Percentiles rank a stretch among this genome's conserved stretches.
phyloP scores from a whole-genome alignment of 192 early-diverging fungal genomes.

The Podila horticola region DNA sequence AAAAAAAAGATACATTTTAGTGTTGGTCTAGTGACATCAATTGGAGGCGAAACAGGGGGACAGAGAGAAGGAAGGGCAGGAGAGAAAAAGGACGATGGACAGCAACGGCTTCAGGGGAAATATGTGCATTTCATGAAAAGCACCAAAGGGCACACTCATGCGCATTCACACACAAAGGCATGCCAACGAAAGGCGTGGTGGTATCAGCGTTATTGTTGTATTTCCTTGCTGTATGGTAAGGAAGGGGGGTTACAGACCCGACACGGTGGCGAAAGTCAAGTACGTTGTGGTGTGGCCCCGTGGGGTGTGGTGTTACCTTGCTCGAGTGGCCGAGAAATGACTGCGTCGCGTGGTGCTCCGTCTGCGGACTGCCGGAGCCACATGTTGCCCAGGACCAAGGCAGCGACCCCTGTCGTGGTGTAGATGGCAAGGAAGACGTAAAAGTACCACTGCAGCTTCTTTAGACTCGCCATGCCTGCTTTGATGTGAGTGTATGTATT shows the following conservation, averaged over 20 bases:
- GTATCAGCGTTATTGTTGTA: no score
- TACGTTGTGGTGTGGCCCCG: no score
- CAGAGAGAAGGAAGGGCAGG: background rate
- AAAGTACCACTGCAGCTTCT: conserved; percentile 40
- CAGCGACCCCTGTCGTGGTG: conserved; percentile 27
- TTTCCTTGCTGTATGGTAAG: no score
- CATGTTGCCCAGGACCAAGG: conserved; percentile 25
- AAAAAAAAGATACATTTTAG: background rate
- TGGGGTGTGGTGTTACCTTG: conserved; percentile 5
- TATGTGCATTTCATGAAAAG: no score
- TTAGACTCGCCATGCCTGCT: conserved; percentile 10
- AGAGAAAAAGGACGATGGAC: background rate
- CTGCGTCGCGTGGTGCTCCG: conserved; percentile 45
- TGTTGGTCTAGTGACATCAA: background rate
- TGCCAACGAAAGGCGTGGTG: no score
- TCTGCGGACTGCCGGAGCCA: conserved; percentile 39
- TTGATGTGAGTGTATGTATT: background rate
- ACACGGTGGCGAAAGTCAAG: no score
- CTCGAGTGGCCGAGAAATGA: conserved; percentile 45
- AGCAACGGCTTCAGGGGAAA: background rate
- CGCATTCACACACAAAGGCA: no score
- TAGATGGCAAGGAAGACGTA: conserved; percentile 33
- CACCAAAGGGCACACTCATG: no score
- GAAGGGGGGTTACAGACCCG: no score
- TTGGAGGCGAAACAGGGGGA: background rate